Evolutionary conservation across 1,139 yeast species (phyloP), one percentile per base, ranked within the genome.

Genomic region (Geotrichum reessii): DNA sequence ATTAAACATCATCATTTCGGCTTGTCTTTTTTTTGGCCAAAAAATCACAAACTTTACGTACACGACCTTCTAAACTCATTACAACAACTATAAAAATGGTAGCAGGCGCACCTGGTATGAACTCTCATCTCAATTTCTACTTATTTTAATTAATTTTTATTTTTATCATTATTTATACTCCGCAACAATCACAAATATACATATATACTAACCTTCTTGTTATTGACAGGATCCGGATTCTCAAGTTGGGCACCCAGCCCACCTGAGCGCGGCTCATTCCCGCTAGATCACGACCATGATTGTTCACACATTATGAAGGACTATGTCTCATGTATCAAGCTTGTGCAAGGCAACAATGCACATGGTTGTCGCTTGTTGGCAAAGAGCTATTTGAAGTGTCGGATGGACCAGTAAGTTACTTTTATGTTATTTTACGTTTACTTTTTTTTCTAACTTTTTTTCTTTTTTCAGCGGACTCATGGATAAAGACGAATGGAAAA

Each of bases 241-340:
- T 47, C 50, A 9, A 55, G 61, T 2, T 67, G 66, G 80, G 80
- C 88, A 21, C 96, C 97, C 14, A 86, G 93, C 0, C 97, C 99
- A 28, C 99, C 99, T 3, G 96, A 92, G 66, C 78, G 97, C 66
- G 99, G 99, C 0, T 88, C 97, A 0, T 93, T 93, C 72, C 99
- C 98, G 0, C 77, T 93, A 56, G 99, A 93, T 68, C 99, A 93
- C 69, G 88, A 84, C 62, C 88, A 79, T 28, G 98, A 93, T 66
- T 93, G 98, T 70, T 82, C 84, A 19, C 78, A 78, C 25, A 81
- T 83, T 62, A 93, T 91, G 95, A 72, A 77, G 57, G 82, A 81
- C 61, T 93, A 93, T 70, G 76, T 93, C 63, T 76, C 83, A 58
- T 93, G 99, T 73, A 76, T 93, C 75, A 86, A 86, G 68, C 76